These are phyloP conservation scores for Plasmodium inui DNA, from an alignment of 169 alveolate species.

Conservation along the genomic window DNA sequence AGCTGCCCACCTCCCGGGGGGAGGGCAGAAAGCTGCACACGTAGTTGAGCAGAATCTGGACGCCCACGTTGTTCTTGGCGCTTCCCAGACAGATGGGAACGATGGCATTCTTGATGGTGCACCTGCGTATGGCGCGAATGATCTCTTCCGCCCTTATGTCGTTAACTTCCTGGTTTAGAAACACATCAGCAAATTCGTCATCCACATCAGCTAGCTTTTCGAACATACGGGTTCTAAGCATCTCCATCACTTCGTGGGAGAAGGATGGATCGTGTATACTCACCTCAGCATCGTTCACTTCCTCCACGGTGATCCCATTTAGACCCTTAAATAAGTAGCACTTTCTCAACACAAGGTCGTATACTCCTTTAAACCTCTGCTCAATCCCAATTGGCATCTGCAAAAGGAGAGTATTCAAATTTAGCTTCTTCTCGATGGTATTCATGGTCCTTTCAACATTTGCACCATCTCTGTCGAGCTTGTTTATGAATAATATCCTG, in stretches of 20 bases:
- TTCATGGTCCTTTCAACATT: constrained; percentile 91
- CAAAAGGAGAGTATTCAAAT: constrained; percentile 78
- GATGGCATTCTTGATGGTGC: constrained; percentile 83
- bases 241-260: constrained; percentile 35
- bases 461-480: constrained; percentile 98
- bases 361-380: constrained; percentile 91
- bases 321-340: constrained; percentile 92
- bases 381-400: constrained; percentile 93
- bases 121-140: constrained; percentile 82
- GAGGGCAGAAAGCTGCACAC: constrained; percentile 94
- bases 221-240: constrained; percentile 84
- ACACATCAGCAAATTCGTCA: constrained; percentile 93
- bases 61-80: constrained; percentile 96
- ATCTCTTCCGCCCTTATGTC: constrained; percentile 77
- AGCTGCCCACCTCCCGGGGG: constrained; percentile 86
- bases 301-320: constrained; percentile 86
- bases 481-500: constrained; percentile 93
- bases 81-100: constrained; percentile 96
- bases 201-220: constrained; percentile 93
- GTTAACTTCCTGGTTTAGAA: constrained; percentile 85
- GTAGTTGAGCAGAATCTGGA: constrained; percentile 94
- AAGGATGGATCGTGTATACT: constrained; percentile 25
- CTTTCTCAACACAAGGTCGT: constrained; percentile 88
- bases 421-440: constrained; percentile 91
- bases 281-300: constrained; percentile 88